Percentiles rank a stretch among this genome's conserved stretches.
Evolutionary conservation across 805 yeast species (phyloP).

Genomic region (Candida gorgasii): DNA sequence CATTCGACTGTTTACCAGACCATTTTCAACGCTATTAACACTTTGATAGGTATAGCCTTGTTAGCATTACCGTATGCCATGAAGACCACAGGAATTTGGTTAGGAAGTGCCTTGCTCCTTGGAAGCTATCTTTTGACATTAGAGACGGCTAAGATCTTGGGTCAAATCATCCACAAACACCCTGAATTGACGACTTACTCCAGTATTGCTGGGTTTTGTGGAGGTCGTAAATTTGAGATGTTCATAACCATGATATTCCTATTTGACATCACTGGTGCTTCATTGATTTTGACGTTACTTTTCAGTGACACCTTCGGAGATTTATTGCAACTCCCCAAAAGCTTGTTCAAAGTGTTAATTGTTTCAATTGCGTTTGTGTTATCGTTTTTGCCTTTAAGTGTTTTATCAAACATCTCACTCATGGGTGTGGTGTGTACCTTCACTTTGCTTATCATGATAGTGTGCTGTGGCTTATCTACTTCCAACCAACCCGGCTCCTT

Average conservation of each 20-base stretch:
- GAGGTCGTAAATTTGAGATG: slow-evolving; percentile 46
- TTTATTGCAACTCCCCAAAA: slow-evolving; percentile 35
- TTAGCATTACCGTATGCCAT: slow-evolving; percentile 73
- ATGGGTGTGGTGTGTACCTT: slow-evolving; percentile 59
- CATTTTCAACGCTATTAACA: slow-evolving; percentile 67
- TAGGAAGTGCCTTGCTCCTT: slow-evolving; percentile 45
- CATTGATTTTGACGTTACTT: slow-evolving; percentile 55
- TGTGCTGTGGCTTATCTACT: slow-evolving; percentile 47
- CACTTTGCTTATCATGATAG: slow-evolving; percentile 46
- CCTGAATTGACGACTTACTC: slow-evolving; percentile 53
- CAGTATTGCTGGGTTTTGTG: slow-evolving; percentile 54
- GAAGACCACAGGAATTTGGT: slow-evolving; percentile 65
- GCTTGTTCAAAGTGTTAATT: slow-evolving; percentile 35
- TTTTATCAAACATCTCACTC: slow-evolving; percentile 54
- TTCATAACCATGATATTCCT: slow-evolving; percentile 52
- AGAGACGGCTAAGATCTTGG: slow-evolving; percentile 55
- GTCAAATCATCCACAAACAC: slow-evolving; percentile 44
- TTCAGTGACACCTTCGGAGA: slow-evolving; percentile 61
- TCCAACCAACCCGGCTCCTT: slow-evolving; percentile 55
- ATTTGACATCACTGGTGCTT: slow-evolving; percentile 62
- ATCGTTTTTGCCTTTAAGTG: slow-evolving; percentile 57
- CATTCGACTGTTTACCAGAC: slow-evolving; percentile 68
- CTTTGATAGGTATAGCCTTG: slow-evolving; percentile 73
- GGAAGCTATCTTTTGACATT: slow-evolving; percentile 51
- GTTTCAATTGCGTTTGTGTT: slow-evolving; percentile 42